Evolutionary conservation across 306 rosid genomes (phyloP).

Genomic region (Pyrus communis): DNA sequence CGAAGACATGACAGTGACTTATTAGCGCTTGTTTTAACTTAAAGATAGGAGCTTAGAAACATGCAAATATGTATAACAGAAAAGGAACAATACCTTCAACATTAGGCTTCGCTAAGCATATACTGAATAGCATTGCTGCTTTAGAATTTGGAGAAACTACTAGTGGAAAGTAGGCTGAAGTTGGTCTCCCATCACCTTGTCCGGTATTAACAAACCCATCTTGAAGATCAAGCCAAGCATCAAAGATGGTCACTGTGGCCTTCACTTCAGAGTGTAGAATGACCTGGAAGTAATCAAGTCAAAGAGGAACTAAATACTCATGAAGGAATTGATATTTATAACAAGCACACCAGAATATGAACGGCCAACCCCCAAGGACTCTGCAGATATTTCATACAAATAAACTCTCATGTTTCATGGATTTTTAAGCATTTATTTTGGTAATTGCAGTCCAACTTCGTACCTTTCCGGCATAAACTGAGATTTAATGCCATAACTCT

Average conservation of each 20-base stretch:
- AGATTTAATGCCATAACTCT: no score
- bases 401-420: background rate
- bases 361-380: background rate
- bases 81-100: conserved; percentile 49
- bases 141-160: conserved; percentile 76
- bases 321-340: conserved; percentile 6
- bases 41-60: background rate
- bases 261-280: conserved; percentile 89
- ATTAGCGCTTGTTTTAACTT: background rate
- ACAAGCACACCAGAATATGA: background rate
- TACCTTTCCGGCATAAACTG: no score
- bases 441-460: background rate
- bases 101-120: conserved; percentile 59
- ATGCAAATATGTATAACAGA: background rate
- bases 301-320: conserved; percentile 10
- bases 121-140: conserved; percentile 82
- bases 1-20: background rate
- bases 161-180: conserved; percentile 72
- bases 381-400: background rate
- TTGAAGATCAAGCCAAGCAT: conserved; percentile 99
- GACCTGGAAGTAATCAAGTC: conserved; percentile 54
- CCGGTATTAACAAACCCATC: conserved; percentile 83
- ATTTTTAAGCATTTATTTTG: background rate
- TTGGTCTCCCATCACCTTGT: conserved; percentile 61
- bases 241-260: conserved; percentile 69